Conservation (phyloP, 139 green algal genomes). For the Closterium sp. region DNA sequence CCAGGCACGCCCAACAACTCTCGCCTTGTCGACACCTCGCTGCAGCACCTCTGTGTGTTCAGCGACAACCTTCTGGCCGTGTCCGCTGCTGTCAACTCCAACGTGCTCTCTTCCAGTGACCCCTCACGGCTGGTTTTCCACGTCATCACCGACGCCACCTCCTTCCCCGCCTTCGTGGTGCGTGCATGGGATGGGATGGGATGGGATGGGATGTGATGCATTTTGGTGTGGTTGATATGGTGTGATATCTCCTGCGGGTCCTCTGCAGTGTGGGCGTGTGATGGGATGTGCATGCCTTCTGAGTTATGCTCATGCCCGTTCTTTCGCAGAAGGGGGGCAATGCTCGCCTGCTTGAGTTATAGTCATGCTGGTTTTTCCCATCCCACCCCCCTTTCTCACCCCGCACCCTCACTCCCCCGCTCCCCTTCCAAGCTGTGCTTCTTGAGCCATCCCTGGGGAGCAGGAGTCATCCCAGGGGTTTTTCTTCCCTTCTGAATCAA, state of each 20-base stretch:
- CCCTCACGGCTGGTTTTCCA: not conserved
- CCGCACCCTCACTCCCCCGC: too few species aligned
- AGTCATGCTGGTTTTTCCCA: not conserved
- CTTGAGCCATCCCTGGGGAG: too few species aligned
- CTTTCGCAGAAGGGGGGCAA: too few species aligned
- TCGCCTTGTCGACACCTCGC: not conserved
- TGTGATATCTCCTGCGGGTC: too few species aligned
- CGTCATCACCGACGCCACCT: not conserved
- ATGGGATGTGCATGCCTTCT: too few species aligned
- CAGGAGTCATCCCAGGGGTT: slow-evolving; percentile 2
- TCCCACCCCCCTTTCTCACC: not conserved
- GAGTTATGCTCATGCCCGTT: too few species aligned
- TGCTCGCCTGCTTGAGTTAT: too few species aligned
- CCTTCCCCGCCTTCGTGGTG: slow-evolving; percentile 31
- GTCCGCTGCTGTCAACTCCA: slow-evolving; percentile 29
- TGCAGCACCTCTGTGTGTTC: slow-evolving; percentile 42
- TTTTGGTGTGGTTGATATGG: too few species aligned
- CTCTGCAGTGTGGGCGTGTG: too few species aligned
- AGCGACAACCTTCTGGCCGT: slow-evolving; percentile 44
- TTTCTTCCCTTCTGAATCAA: not conserved
- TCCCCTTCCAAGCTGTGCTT: too few species aligned
- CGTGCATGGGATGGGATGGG: not conserved
- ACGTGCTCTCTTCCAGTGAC: slow-evolving; percentile 6
- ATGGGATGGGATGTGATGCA: too few species aligned
- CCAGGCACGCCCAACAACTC: not conserved